These are phyloP conservation scores for Silybum marianum DNA, from an alignment of 129 eudicot species.

Conservation along the genomic window DNA sequence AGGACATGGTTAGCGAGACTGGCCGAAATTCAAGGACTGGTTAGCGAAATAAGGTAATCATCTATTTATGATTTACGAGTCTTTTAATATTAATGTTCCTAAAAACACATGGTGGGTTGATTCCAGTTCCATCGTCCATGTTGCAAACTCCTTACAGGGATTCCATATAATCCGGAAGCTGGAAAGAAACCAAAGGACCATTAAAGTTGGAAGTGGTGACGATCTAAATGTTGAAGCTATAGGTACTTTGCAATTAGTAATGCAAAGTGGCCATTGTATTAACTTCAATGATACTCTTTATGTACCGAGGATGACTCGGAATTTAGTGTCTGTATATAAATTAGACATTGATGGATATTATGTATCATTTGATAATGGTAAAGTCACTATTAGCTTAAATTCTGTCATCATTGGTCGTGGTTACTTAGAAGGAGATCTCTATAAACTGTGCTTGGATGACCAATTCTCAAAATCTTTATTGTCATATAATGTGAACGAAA, in stretches of 20 bases:
- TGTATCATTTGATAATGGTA: neutral
- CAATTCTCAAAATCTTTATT: neutral
- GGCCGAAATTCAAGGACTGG: too few species aligned
- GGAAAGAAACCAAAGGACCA: neutral
- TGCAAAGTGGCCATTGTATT: too few species aligned
- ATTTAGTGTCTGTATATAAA: neutral
- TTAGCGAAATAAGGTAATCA: too few species aligned
- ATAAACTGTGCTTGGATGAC: neutral
- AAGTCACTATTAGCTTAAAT: neutral
- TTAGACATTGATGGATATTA: neutral
- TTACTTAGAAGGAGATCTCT: too few species aligned
- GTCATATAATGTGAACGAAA: neutral
- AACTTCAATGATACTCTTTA: too few species aligned
- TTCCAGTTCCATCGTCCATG: neutral
- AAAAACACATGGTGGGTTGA: neutral
- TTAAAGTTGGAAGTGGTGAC: neutral
- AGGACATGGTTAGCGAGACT: too few species aligned
- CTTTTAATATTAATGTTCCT: too few species aligned
- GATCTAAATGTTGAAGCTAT: too few species aligned
- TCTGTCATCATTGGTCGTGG: neutral
- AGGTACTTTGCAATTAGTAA: too few species aligned
- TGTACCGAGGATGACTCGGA: neutral
- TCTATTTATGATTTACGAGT: too few species aligned
- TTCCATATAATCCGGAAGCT: constrained; percentile 2
- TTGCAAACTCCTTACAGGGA: neutral